Evolutionary conservation across 148 eudicot species (phyloP), one percentile per base, ranked within the genome.

Genomic region (Cornus kousa): DNA sequence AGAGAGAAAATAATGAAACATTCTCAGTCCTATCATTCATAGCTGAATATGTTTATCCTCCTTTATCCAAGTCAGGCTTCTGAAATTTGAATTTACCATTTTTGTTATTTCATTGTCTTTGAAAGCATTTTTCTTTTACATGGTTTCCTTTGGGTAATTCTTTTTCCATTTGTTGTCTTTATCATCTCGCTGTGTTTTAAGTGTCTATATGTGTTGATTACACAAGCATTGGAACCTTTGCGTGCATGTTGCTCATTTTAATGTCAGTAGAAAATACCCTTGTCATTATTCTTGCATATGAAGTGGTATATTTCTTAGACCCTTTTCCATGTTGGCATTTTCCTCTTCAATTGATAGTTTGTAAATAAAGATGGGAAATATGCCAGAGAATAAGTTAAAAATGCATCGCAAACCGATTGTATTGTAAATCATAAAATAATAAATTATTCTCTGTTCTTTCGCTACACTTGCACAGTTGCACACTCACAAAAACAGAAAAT

Each of bases 11-110:
- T n/a, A 17, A 62, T n/a, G 6, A 62, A 12, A 53, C 17, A 24
- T 57, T 20, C 20, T 13, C 11, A 28, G 2, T 76, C 14, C 9
- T 5, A 24, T 28, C 33, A 35, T 75, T 75, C 53, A 39, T 40
- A 40, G 23, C 33, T 76, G 59, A 75, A 9, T 60, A 53, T 76
- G 60, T 23, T 76, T 65, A 66, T 76, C 53, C 33, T 11, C 37
- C 43, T 37, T 39, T 2, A 33, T 31, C 40, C 46, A 57, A 59
- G 24, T 32, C 68, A 59, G 40, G 35, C 8, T 33, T 17, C 9
- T 73, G 46, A 20, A 74, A 16, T 17, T 62, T 71, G 59, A 59
- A 19, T 57, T 50, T 14, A 59, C 28, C 69, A 33, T 37, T 60
- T 60, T 28, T 28, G 28, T 59, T 57, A 2, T 16, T 43, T 75